These are phyloP conservation scores for Neofusicoccum sp. DNA, from an alignment of 2,329 filamentous ascomycete species.

Conservation along the genomic window DNA sequence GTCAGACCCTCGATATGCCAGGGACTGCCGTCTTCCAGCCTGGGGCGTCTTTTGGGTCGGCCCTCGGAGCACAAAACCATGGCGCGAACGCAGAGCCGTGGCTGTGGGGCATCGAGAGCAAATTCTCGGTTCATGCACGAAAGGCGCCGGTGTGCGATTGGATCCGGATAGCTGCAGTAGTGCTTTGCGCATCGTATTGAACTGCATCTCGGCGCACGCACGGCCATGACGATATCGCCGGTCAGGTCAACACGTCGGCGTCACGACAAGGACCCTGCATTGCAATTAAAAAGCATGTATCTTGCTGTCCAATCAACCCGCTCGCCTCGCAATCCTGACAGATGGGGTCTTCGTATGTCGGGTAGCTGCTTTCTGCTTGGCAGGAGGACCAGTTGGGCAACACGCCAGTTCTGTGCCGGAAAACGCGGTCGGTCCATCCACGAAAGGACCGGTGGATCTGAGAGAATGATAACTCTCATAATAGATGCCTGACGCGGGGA, in stretches of 20 bases:
- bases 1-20: neutral
- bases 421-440: neutral
- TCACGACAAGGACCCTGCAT: neutral
- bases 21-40: neutral
- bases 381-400: neutral
- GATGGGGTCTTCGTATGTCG: neutral
- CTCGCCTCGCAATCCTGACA: conserved; percentile 5
- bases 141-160: neutral
- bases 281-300: neutral
- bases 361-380: neutral
- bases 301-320: neutral
- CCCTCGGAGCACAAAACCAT: neutral
- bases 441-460: neutral
- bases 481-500: conserved; percentile 1
- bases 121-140: neutral
- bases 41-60: neutral
- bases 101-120: neutral
- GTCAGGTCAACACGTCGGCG: neutral
- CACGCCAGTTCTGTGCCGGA: neutral
- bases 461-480: neutral
- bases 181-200: neutral
- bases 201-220: neutral
- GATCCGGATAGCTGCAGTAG: neutral
- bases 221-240: neutral
- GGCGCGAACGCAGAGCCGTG: neutral